phyloP scores from a whole-genome alignment of 169 alveolate species.

The Theileria orientalis region DNA sequence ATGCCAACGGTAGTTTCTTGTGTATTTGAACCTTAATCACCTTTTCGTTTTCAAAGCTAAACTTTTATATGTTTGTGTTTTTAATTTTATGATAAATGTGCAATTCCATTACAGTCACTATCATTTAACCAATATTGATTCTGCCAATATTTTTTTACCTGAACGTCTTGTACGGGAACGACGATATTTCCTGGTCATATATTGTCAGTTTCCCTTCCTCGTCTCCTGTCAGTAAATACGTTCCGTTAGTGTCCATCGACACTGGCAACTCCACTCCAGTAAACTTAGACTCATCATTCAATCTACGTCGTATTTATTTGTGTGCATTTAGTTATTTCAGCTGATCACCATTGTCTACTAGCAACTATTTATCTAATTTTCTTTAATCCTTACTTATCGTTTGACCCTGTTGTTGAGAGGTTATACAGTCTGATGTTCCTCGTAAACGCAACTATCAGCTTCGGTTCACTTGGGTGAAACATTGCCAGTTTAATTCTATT shows the following conservation, averaged over 20 bases:
- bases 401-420: slow-evolving; percentile 20
- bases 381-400: not conserved
- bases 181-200: slow-evolving; percentile 48
- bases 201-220: slow-evolving; percentile 42
- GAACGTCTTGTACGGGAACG: slow-evolving; percentile 58
- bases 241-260: slow-evolving; percentile 52
- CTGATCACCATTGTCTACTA: too few species aligned
- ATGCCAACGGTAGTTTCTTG: slow-evolving; percentile 36
- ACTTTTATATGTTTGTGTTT: not conserved
- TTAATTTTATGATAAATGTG: not conserved
- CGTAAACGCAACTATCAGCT: slow-evolving; percentile 48
- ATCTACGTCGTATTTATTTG: slow-evolving; percentile 12
- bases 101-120: not conserved
- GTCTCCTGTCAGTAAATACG: slow-evolving; percentile 34
- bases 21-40: slow-evolving; percentile 53
- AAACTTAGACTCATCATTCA: slow-evolving; percentile 43
- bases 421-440: slow-evolving; percentile 51
- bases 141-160: slow-evolving; percentile 26
- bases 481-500: slow-evolving; percentile 45
- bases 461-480: slow-evolving; percentile 65
- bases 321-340: not conserved
- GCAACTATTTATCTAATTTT: not conserved
- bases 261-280: slow-evolving; percentile 60
- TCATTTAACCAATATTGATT: not conserved
- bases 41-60: slow-evolving; percentile 28